Percentiles rank a stretch among this genome's conserved stretches.
phyloP scores from a whole-genome alignment of 2,329 filamentous ascomycete genomes.

The Aspergillus thermomutatus region DNA sequence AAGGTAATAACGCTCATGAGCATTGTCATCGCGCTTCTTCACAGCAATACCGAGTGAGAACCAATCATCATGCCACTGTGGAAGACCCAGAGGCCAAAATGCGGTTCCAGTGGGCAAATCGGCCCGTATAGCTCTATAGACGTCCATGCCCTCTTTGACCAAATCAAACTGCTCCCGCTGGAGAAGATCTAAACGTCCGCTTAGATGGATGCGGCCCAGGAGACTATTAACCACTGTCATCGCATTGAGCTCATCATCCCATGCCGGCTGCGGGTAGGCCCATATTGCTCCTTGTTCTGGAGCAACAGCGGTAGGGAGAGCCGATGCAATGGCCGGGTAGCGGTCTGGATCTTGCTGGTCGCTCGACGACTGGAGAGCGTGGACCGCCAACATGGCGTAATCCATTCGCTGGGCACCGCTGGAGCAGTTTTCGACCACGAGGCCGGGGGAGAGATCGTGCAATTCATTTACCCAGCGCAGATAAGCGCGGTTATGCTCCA shows the following conservation, averaged over 20 bases:
- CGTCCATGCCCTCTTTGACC: slow-evolving; percentile 28
- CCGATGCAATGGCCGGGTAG: slow-evolving; percentile 32
- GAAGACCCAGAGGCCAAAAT: slow-evolving; percentile 34
- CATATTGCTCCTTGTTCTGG: slow-evolving; percentile 36
- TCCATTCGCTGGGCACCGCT: slow-evolving; percentile 37
- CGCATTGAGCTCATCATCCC: slow-evolving; percentile 34
- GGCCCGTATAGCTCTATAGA: slow-evolving; percentile 25
- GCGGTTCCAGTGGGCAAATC: slow-evolving; percentile 20
- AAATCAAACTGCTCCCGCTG: slow-evolving; percentile 19
- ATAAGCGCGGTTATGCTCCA: slow-evolving; percentile 34
- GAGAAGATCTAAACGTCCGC: slow-evolving; percentile 26
- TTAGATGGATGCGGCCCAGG: slow-evolving; percentile 31
- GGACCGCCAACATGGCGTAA: slow-evolving; percentile 32
- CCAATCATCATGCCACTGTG: slow-evolving; percentile 33
- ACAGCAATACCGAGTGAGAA: slow-evolving; percentile 23
- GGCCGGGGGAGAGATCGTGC: slow-evolving; percentile 21
- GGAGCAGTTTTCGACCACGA: slow-evolving; percentile 38
- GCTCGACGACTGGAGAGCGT: slow-evolving; percentile 34
- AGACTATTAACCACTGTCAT: slow-evolving; percentile 35
- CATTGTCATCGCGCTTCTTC: not conserved
- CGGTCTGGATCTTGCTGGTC: slow-evolving; percentile 34
- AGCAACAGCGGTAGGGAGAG: slow-evolving; percentile 30
- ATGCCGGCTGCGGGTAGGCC: slow-evolving; percentile 35
- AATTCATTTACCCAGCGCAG: slow-evolving; percentile 29
- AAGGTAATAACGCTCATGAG: slow-evolving; percentile 6